phyloP scores from a whole-genome alignment of 1,139 yeast genomes.

The Suhomyces yuchorum region DNA sequence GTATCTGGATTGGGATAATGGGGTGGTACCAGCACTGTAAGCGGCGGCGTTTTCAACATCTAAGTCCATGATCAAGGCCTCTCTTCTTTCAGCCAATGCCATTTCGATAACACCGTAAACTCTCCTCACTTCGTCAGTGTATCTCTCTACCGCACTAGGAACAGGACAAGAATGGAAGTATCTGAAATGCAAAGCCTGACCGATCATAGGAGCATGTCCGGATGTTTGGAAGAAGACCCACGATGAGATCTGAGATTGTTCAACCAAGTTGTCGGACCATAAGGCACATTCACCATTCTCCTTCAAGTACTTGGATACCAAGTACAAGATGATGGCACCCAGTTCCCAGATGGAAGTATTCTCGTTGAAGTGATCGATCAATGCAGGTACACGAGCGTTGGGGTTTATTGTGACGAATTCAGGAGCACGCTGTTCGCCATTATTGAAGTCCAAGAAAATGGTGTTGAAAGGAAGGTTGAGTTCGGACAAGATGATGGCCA shows the following conservation, averaged over 20 bases:
- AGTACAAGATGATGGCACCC: conserved; percentile 83
- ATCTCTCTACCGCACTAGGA: conserved; percentile 87
- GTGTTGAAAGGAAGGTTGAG: conserved; percentile 79
- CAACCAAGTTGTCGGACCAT: conserved; percentile 79
- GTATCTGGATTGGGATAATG: conserved; percentile 80
- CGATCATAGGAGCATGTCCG: conserved; percentile 98
- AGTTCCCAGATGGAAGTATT: conserved; percentile 91
- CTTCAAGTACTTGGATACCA: conserved; percentile 66
- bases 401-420: conserved; percentile 91
- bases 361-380: conserved; percentile 81
- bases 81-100: conserved; percentile 93
- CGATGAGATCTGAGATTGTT: conserved; percentile 82
- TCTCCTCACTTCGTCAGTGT: conserved; percentile 89
- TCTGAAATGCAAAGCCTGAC: conserved; percentile 92
- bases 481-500: conserved; percentile 87
- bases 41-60: conserved; percentile 90
- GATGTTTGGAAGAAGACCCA: conserved; percentile 96
- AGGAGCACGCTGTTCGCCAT: conserved; percentile 91
- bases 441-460: conserved; percentile 82
- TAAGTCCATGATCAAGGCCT: conserved; percentile 84
- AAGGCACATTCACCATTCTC: conserved; percentile 74
- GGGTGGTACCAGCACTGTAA: conserved; percentile 86
- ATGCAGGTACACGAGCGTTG: conserved; percentile 91
- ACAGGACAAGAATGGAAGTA: conserved; percentile 88
- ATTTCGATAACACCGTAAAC: conserved; percentile 94